Base-by-base conservation (phyloP, 2,329 filamentous ascomycete species). In the Alternaria brassicae region DNA sequence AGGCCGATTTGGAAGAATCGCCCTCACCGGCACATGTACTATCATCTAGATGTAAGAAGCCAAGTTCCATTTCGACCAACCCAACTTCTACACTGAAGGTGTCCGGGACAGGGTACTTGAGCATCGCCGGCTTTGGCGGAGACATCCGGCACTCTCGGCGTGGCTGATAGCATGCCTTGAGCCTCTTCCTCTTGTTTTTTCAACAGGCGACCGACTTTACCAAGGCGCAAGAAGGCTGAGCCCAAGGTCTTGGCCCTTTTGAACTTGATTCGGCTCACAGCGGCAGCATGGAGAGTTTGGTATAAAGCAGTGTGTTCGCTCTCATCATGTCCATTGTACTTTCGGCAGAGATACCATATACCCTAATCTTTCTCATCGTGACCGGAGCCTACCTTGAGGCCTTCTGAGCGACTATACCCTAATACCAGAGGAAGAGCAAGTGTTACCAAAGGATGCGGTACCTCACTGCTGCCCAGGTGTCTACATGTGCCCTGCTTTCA, bases 401-500 rank as follows among this genome's bases (percentile, higher is more conserved):
- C 1, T 27, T 45, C n/a, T 28, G 9, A n/a, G 0, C 17, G 3
- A 3, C 8, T 25, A 3, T n/a, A n/a, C 4, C n/a, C 32, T 1
- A 25, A 13, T 4, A 44, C 4, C 23, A 6, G 21, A 25, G 12
- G 15, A 13, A 27, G 3, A 28, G 9, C n/a, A 25, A n/a, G 49
- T 30, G 12, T 4, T 3, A 8, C 6, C 3, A 30, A 21, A 34
- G 36, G 1, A 66, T 63, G 62, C 42, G 41, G n/a, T 52, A n/a
- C 13, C n/a, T 42, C n/a, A 55, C 62, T 6, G 39, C 51, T 15
- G 32, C 48, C 4, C 51, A 55, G 52, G 37, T 53, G 5, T 59
- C 53, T 21, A 21, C 58, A 15, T 63, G 44, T 23, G 41, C 40
- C 6, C 25, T 66, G 48, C 36, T 67, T 9, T 52, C 56, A 3